Conservation (phyloP, 2,329 filamentous ascomycete species). For the Aspergillus neoniger region DNA sequence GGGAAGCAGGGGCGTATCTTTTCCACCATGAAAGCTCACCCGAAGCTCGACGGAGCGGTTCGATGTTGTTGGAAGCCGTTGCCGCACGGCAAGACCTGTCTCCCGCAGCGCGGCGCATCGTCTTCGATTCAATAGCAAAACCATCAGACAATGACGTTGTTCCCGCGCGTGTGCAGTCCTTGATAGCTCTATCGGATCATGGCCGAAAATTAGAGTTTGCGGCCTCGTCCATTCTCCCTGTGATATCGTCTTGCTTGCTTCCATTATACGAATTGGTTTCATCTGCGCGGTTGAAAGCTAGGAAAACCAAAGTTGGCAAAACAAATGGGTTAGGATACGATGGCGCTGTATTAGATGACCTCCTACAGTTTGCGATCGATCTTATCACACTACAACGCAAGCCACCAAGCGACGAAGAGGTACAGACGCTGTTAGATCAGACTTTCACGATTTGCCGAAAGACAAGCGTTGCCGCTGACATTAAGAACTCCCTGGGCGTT, state of each 20-base stretch:
- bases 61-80: conserved; percentile 39
- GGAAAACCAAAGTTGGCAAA: conserved; percentile 38
- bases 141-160: conserved; percentile 40
- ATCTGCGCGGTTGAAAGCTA: conserved; percentile 38
- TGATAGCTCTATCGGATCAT: conserved; percentile 46
- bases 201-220: conserved; percentile 46
- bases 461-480: conserved; percentile 44
- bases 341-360: conserved; percentile 39
- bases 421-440: conserved; percentile 39
- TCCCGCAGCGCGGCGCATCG: conserved; percentile 32
- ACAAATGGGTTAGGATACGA: conserved; percentile 36
- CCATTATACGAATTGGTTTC: conserved; percentile 43
- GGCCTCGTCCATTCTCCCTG: conserved; percentile 39
- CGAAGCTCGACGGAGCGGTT: conserved; percentile 40
- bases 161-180: conserved; percentile 40
- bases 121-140: conserved; percentile 41
- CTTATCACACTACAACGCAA: conserved; percentile 46
- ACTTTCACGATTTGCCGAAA: conserved; percentile 44
- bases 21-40: conserved; percentile 37
- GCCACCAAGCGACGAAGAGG: conserved; percentile 37
- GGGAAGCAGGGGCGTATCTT: conserved; percentile 43
- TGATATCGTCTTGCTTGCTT: conserved; percentile 43
- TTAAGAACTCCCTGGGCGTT: conserved; percentile 45
- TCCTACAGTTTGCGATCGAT: conserved; percentile 47
- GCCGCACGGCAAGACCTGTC: conserved; percentile 43